These are phyloP conservation scores for Coniochaeta hoffmannii DNA, from an alignment of 2,329 filamentous ascomycete species.

Conservation along the genomic window DNA sequence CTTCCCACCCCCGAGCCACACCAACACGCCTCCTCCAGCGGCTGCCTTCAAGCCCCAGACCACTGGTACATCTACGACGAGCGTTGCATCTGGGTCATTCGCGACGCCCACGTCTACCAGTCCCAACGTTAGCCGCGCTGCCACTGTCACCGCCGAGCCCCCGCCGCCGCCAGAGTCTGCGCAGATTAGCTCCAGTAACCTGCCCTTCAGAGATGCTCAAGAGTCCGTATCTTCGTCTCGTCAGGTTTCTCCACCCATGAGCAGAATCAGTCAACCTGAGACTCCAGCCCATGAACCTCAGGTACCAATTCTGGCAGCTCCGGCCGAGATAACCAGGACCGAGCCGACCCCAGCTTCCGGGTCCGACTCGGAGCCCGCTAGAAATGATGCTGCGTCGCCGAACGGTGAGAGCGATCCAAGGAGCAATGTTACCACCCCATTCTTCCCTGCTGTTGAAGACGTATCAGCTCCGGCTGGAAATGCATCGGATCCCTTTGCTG, in stretches of 20 bases:
- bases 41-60: conserved; percentile 58
- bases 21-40: conserved; percentile 37
- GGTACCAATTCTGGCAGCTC: conserved; percentile 19
- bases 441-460: conserved; percentile 10
- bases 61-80: conserved; percentile 48
- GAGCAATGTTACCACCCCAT: conserved; percentile 20
- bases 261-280: conserved; percentile 51
- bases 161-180: conserved; percentile 64
- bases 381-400: conserved; percentile 10
- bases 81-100: conserved; percentile 36
- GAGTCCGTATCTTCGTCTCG: conserved; percentile 66
- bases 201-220: conserved; percentile 62
- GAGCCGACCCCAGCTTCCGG: conserved; percentile 23
- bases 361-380: conserved; percentile 15
- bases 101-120: conserved; percentile 51
- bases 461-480: conserved; percentile 10
- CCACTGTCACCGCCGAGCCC: conserved; percentile 49
- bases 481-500: conserved; percentile 42
- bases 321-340: conserved; percentile 29
- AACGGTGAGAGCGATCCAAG: conserved; percentile 11
- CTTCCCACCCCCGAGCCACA: conserved; percentile 28
- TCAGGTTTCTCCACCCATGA: conserved; percentile 66
- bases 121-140: conserved; percentile 55
- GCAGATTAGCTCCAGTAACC: conserved; percentile 69
- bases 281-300: conserved; percentile 17